Evolutionary conservation across 2,329 filamentous ascomycete species (phyloP), one percentile per base, ranked within the genome.

Genomic region (Cordyceps militaris): DNA sequence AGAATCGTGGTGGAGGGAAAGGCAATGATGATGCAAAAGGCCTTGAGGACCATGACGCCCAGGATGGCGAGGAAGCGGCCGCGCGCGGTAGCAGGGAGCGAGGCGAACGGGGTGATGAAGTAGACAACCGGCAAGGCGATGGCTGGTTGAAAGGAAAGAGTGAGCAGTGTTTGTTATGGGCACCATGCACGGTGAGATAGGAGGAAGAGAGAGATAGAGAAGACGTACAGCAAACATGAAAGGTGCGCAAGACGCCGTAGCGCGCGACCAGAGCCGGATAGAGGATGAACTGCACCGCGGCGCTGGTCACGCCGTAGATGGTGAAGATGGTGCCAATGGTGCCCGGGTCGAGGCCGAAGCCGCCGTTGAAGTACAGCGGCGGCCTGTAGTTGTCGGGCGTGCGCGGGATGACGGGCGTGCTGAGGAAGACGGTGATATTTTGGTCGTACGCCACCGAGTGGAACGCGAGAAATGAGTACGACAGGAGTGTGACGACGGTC

Each of bases 1-100:
- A 97, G 78, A 64, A 97, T 97, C 6, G 90, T 96, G 26, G 83
- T 87, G 66, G 89, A 94, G 0, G 94, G 93, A 69, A 97, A 97
- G 1, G 88, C 88, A 66, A 97, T 87, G 62, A 95, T 94, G 59
- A 86, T 84, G 40, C 81, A 83, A 56, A 88, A 80, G 10, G 87
- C 86, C 70, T 96, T 95, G 65, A 86, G 64, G 43, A 89, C 71
- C 76, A 97, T 85, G 38, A 95, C 74, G 0, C 72, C 59, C 57
- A 91, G 78, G 51, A 96, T 76, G n/a, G 75, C 80, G 1, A 75
- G 70, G 64, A 88, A 81, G 55, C 89, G 87, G 3, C 66, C 47
- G 0, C 60, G 63, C 0, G 69, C 62, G 26, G 73, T 68, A 21
- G 78, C 70, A 61, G 87, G 75, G 0, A 96, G 80, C 0, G 86